Base-by-base conservation (phyloP, 768 basidiomycete genomes). In the Boletus vinaceobasis region DNA sequence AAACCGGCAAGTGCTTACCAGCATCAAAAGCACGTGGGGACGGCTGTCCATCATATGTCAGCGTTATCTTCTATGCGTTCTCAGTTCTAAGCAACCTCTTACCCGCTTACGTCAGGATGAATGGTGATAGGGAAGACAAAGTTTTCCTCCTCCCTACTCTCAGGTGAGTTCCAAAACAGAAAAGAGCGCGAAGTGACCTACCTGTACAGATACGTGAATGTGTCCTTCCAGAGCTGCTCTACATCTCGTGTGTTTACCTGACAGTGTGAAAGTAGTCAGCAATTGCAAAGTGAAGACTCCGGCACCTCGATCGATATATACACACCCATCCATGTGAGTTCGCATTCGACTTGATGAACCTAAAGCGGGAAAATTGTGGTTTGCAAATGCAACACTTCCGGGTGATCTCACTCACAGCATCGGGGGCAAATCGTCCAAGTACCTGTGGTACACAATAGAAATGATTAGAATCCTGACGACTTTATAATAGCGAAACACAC, bases 41-140 rank as follows among this genome's bases (percentile, higher is more conserved):
- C 82, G 76, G 9, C 85, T 84, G 51, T 47, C 26, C 46, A 47
- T 4, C 14, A 47, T 26, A 44, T 46, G 40, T 61, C 19, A 53
- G 53, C 48, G 26, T 48, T 36, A 35, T 29, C 39, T 45, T 40
- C 31, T 15, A 13, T 36, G 36, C 5, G 10, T 29, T 60, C 14
- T 42, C 46, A 43, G 29, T n/a, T 13, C 7, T 31, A 33, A 15
- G 37, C 27, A 50, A 48, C 35, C 17, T 65, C 80, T 60, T 69
- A 80, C 79, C 86, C 86, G 63, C 83, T 83, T 23, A 87, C 86
- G 60, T 90, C 87, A 1, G 88, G 88, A 60, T 90, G 88, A 38
- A 91, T 87, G 2, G 88, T 89, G 53, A 90, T 79, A 0, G 87
- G 87, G 60, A 88, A 86, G n/a, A 85, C 77, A 53, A 86, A 85